Conservation (phyloP, 495 filamentous ascomycete genomes). For the Tricharina praecox region DNA sequence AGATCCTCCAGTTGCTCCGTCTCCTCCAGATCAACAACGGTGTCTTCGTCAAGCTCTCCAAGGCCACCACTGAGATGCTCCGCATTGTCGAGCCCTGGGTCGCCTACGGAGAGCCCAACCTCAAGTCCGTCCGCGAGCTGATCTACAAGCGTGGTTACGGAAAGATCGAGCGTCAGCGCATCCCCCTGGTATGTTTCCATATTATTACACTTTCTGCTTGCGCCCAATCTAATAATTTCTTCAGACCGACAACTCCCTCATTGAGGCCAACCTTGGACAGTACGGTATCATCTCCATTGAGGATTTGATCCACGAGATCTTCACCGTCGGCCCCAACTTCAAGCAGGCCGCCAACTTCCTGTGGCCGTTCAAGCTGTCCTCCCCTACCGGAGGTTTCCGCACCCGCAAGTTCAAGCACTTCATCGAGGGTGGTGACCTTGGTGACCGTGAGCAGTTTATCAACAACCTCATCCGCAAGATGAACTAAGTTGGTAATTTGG, state of each 20-base stretch:
- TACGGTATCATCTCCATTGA: conserved; percentile 99
- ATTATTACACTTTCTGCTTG: not conserved
- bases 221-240: conserved; percentile 1
- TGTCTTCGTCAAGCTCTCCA: conserved; percentile 91
- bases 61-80: conserved; percentile 95
- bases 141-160: conserved; percentile 99
- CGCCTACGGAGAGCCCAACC: conserved; percentile 97
- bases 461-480: conserved; percentile 91
- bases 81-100: conserved; percentile 96
- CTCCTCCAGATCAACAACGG: conserved; percentile 99
- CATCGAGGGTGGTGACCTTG: conserved; percentile 94
- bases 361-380: conserved; percentile 99
- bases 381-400: conserved; percentile 90
- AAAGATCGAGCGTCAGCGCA: conserved; percentile 91
- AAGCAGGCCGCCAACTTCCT: conserved; percentile 99
- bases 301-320: conserved; percentile 98
- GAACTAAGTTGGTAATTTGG: conserved; percentile 50
- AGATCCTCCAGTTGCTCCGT: conserved; percentile 97
- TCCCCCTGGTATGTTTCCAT: conserved; percentile 40
- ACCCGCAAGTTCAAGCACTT: conserved; percentile 97
- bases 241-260: conserved; percentile 83
- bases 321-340: conserved; percentile 97
- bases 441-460: conserved; percentile 98
- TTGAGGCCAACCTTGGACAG: conserved; percentile 91
- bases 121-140: conserved; percentile 96